Evolutionary conservation across 768 basidiomycete species (phyloP).

Genomic region (Lactarius sp.): DNA sequence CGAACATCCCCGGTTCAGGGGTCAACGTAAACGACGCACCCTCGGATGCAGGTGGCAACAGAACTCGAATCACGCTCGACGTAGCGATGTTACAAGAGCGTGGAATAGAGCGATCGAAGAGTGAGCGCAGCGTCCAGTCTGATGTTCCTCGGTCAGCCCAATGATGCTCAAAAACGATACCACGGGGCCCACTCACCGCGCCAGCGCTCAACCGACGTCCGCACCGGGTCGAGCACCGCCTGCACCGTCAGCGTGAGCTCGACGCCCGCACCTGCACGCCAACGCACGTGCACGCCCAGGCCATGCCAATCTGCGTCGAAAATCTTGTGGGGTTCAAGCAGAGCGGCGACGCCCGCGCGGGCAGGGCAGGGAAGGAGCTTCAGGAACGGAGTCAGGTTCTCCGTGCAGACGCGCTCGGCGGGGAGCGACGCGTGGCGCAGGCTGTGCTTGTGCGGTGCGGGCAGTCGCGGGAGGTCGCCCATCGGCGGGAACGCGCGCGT

Average conservation of each 20-base stretch:
- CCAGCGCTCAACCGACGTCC: conserved; percentile 43
- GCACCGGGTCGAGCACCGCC: conserved; percentile 73
- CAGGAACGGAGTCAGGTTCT: conserved; percentile 94
- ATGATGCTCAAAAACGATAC: conserved; percentile 1
- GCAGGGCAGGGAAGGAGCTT: conserved; percentile 93
- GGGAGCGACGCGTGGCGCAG: conserved; percentile 75
- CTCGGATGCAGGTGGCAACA: conserved; percentile 33
- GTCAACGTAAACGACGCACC: conserved; percentile 38
- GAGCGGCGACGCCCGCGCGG: conserved; percentile 71
- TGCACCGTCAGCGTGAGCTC: conserved; percentile 68
- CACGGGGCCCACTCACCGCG: conserved; percentile 43
- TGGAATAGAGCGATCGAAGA: conserved; percentile 66
- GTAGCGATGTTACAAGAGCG: conserved; percentile 64
- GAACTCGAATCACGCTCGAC: conserved; percentile 50
- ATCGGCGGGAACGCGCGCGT: conserved; percentile 34
- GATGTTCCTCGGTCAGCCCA: conserved; percentile 15
- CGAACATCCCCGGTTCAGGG: conserved; percentile 46
- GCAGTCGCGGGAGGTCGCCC: conserved; percentile 8
- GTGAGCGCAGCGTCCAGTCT: conserved; percentile 71
- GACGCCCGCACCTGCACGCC: conserved; percentile 46
- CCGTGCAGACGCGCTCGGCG: conserved; percentile 91
- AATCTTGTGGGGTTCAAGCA: conserved; percentile 79
- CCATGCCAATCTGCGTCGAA: conserved; percentile 94
- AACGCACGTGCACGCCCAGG: conserved; percentile 72
- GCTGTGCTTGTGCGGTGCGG: conserved; percentile 39